These are phyloP conservation scores for Neofusicoccum cordaticola DNA, from an alignment of 2,329 filamentous ascomycete species.

Conservation along the genomic window DNA sequence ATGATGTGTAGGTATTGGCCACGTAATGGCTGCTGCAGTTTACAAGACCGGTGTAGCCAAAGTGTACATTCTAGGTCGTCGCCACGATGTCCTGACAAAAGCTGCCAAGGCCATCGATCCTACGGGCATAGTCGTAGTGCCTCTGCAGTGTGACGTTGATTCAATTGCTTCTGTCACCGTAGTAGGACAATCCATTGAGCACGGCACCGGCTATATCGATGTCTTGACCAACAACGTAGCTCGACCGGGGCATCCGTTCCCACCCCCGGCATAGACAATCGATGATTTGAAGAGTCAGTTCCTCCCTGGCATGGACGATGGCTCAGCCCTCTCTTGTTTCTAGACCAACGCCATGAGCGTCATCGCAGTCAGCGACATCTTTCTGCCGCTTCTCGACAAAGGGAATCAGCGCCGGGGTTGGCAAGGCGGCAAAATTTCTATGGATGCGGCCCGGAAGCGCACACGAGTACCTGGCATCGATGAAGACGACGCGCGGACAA, in stretches of 20 bases:
- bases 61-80: constrained; percentile 47
- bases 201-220: no score
- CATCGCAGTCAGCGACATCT: constrained; percentile 44
- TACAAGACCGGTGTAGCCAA: constrained; percentile 40
- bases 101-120: constrained; percentile 34
- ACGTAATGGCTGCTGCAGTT: constrained; percentile 41
- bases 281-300: no score
- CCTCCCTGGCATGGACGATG: no score
- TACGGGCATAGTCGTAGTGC: constrained; percentile 30
- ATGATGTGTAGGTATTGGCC: constrained; percentile 29
- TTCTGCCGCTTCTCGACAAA: constrained; percentile 45
- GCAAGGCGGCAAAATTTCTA: constrained; percentile 30
- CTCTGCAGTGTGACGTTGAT: constrained; percentile 45
- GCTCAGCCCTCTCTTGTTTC: no score
- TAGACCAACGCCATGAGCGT: constrained; percentile 43
- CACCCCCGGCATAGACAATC: no score
- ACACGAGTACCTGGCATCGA: constrained; percentile 26
- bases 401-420: constrained; percentile 45
- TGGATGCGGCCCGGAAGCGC: constrained; percentile 29
- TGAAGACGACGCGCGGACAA: constrained; percentile 36
- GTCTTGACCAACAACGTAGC: no score
- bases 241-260: no score
- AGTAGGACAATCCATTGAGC: no score
- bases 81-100: constrained; percentile 39
- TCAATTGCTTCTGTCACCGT: constrained; percentile 18